Base-by-base conservation (phyloP, 768 basidiomycete genomes). In the Naganishia friedmannii region DNA sequence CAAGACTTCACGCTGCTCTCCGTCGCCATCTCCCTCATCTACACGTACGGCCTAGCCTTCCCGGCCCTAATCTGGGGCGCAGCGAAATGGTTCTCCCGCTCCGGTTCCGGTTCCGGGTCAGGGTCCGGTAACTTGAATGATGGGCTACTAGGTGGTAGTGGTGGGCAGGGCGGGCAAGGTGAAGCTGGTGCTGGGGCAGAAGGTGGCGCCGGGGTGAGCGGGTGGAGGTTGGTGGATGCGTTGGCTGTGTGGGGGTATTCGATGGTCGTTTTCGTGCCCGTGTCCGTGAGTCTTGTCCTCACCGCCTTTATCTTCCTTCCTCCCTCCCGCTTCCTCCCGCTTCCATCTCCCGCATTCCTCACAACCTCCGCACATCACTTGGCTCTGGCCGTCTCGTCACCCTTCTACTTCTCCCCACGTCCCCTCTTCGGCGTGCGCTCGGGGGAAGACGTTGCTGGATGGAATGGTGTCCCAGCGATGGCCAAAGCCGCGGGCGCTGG, bases 1-100 rank as follows among this genome's bases (percentile, higher is more conserved):
- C 75, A 88, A 88, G 87, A 97, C 80, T 94, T 97, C 81, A 87
- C 88, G 34, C 82, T 95, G 37, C 84, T 98, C 26, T 89, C 89
- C 31, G 88, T 91, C 23, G 91, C 92, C 3, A 86, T 91, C 3
- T 86, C 89, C 0, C 83, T 95, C 21, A 77, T 82, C 21, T 99
- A 99, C 79, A 79, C 87, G 28, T 98, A 98, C 78, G 92, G 90
- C 1, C 83, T 99, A 0, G 90, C 85, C 3, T 78, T 94, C 0
- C 96, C 96, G 0, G 81, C 92, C 0, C 76, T 89, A 19, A 83
- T 98, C 5, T 99, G 96, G 95, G 83, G 88, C 17, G 23, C 48
- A 7, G 58, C 60, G 28, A 70, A 63, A 37, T 63, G 45, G 48
- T 53, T 29, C 28, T 5, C 42, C 2, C 42, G 42, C 7, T 8